Evolutionary conservation across 2,329 filamentous ascomycete species (phyloP), one percentile per base, ranked within the genome.

Genomic region (Helotiales sp.): DNA sequence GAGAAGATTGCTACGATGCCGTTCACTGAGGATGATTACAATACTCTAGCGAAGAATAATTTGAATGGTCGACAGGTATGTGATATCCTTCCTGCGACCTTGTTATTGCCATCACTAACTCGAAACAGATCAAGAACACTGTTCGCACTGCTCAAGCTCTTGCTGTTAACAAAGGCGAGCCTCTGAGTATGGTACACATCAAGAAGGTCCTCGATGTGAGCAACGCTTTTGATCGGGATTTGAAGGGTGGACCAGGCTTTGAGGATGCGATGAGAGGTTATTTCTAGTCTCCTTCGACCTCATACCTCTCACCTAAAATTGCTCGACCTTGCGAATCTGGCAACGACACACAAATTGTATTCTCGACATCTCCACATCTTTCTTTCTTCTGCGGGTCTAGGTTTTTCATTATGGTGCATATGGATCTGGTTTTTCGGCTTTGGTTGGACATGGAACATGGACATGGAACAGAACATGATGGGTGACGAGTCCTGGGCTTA

Each of bases 211-310:
- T 96, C n/a, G 89, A 92, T 42, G 90, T 96, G 2, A 87, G 89
- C 24, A 86, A 90, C 72, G 88, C 85, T 33, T 96, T 96, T 72
- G 89, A 93, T 63, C 82, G 86, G 29, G 91, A 96, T 70, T 77
- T 96, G 51, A 91, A 88, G 71, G 92, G 91, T 5, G 91, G 91
- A 0, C 80, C 83, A 0, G 91, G 91, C 0, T 96, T 91, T 66
- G 78, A 89, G 64, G 91, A 95, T 70, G 90, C 90, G 0, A 93
- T 95, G 91, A 81, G 88, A 63, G 90, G 87, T 68, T 95, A 95
- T 66, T 87, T 68, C 56, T 71, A 66, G 65, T n/a, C 49, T n/a
- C 46, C 44, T 40, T 19, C 15, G 15, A 27, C 34, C 24, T 19
- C 34, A n/a, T 25, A 13, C 38, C 6, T 25, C 38, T 2, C 15